These are phyloP conservation scores for Stevia rebaudiana DNA, from an alignment of 140 eudicot genomes.

Conservation along the genomic window DNA sequence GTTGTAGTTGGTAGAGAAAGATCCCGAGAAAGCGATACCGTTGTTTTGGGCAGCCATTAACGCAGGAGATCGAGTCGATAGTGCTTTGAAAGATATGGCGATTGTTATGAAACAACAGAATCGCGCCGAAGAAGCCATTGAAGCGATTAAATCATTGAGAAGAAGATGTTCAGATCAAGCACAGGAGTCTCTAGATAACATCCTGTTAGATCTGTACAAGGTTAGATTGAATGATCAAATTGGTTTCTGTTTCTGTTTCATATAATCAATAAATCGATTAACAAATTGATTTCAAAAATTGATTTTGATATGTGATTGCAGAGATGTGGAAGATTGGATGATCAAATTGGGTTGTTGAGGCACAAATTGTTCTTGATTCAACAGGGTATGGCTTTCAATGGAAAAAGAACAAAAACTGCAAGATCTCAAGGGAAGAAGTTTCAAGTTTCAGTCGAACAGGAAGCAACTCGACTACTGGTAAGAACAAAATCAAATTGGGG, in stretches of 20 bases:
- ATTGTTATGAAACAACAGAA: conserved; percentile 99
- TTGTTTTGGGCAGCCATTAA: conserved; percentile 99
- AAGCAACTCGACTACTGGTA: conserved; percentile 91
- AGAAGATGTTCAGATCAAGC: conserved; percentile 91
- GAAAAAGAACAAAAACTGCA: conserved; percentile 95
- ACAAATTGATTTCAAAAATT: not conserved
- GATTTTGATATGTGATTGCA: conserved; percentile 23
- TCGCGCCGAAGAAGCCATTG: conserved; percentile 95
- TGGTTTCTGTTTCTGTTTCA: too few relatives aligned
- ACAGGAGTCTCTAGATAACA: conserved; percentile 94
- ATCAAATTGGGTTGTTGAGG: conserved; percentile 74
- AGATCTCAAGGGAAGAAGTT: conserved; percentile 98
- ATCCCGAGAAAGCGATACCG: conserved; percentile 96
- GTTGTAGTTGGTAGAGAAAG: conserved; percentile 89
- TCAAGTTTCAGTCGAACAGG: conserved; percentile 97
- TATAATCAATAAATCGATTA: too few relatives aligned
- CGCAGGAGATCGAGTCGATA: conserved; percentile 96
- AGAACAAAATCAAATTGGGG: conserved; percentile 3
- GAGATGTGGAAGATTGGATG: conserved; percentile 99
- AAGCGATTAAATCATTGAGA: conserved; percentile 84
- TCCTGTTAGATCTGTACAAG: conserved; percentile 91
- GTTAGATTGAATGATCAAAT: conserved; percentile 38
- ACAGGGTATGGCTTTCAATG: conserved; percentile 98
- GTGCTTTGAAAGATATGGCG: conserved; percentile 99
- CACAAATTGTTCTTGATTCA: conserved; percentile 85